Base-by-base conservation (phyloP, 208 protist genomes). In the Trypanosoma cruzi region DNA sequence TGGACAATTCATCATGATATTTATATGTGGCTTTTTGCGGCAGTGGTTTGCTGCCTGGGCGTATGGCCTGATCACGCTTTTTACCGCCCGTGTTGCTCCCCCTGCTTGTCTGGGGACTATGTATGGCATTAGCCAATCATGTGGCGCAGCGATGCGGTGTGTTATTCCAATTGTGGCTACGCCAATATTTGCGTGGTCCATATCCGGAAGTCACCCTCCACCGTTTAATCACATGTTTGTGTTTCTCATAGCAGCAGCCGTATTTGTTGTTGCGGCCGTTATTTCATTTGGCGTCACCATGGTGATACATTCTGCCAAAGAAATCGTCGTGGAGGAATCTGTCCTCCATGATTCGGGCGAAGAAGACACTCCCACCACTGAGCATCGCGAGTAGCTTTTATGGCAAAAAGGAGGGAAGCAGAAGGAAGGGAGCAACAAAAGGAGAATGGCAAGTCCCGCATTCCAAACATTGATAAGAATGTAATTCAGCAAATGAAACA, bases 101-200 rank as follows among this genome's bases (percentile, higher is more conserved):
- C 67, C 40, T 1, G 83, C 81, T 5, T 72, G 73, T 44, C 75
- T 93, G 0, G 83, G 83, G 4, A 75, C 81, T 40, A 92, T 93
- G 81, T 93, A 92, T 62, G 90, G 84, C 42, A 84, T 95, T 50
- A 74, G 81, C 53, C 90, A 95, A 52, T 82, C 85, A 6, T 85
- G 80, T 24, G 79, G 76, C n/a, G 83, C 85, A 36, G 54, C 88
- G 42, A 81, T 91, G 62, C 86, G 90, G 10, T 82, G 77, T 37
- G 49, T 80, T 22, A 75, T 86, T 20, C 90, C 90, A 0, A 83
- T 90, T 34, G 52, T 86, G 29, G 79, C 81, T 57, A 79, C 90
- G 13, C 85, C 87, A 8, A 44, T 93, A 28, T 95, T 93, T 73
- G 90, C 90, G 22, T 93, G 86, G 85, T 93, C 90, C 20, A 82